Evolutionary conservation across 768 basidiomycete genomes (phyloP).

Genomic region (Boletellus emodensis): DNA sequence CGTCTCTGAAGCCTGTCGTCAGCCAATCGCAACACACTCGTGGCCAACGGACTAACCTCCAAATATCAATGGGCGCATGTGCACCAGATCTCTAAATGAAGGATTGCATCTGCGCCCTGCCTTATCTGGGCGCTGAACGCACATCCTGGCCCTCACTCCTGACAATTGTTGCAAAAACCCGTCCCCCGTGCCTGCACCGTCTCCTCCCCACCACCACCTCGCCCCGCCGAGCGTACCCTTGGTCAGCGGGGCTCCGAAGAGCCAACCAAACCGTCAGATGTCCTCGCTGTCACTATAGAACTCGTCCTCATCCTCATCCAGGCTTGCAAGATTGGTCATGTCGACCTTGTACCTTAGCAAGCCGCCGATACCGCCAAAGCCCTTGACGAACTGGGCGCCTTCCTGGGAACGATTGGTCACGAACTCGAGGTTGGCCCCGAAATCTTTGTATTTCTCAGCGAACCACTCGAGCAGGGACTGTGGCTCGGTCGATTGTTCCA

Average conservation of each 20-base stretch:
- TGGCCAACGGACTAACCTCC: conserved; percentile 15
- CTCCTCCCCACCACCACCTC: conserved; percentile 30
- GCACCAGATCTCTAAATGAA: conserved; percentile 12
- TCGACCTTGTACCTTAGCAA: conserved; percentile 97
- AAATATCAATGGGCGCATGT: conserved; percentile 13
- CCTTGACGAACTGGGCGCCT: conserved; percentile 96
- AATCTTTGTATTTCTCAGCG: conserved; percentile 97
- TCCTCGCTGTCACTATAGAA: conserved; percentile 74
- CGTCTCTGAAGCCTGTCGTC: conserved; percentile 6
- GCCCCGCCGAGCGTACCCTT: conserved; percentile 67
- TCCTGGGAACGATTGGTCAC: conserved; percentile 96
- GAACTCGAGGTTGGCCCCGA: conserved; percentile 94
- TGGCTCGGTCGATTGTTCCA: conserved; percentile 85
- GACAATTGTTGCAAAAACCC: conserved; percentile 1
- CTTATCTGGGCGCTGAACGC: conserved; percentile 9
- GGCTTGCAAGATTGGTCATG: conserved; percentile 70
- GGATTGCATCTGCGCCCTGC: conserved; percentile 5
- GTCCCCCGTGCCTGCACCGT: conserved; percentile 1
- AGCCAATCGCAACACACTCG: not conserved
- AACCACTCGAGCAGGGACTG: conserved; percentile 95
- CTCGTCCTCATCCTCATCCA: conserved; percentile 81
- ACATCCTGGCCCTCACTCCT: not conserved
- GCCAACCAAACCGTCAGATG: conserved; percentile 85
- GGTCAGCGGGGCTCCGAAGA: conserved; percentile 73
- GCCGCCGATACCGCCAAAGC: conserved; percentile 97